Evolutionary conservation across 169 alveolate genomes (phyloP).

Genomic region (Plasmodium malariae): DNA sequence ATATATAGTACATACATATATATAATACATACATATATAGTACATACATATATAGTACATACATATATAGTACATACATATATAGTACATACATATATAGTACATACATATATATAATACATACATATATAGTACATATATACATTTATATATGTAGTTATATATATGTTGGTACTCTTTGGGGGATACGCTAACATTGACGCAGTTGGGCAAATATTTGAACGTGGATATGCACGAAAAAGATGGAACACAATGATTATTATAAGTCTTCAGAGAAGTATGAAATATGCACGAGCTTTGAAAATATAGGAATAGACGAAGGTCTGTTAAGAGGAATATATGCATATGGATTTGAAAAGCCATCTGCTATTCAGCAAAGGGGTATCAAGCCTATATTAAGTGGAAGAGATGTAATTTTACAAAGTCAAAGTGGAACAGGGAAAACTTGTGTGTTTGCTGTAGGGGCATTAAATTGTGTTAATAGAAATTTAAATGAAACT

Average conservation of each 20-base stretch:
- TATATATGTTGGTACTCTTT: neutral
- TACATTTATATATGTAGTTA: neutral
- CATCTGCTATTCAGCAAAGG: constrained; percentile 98
- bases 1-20: no score
- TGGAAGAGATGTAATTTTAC: constrained; percentile 99
- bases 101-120: no score
- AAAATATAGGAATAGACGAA: constrained; percentile 95
- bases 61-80: no score
- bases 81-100: no score
- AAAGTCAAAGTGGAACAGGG: constrained; percentile 99
- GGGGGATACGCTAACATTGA: no score
- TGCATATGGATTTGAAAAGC: constrained; percentile 99
- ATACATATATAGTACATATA: neutral
- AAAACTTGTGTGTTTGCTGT: constrained; percentile 99
- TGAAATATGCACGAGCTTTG: constrained; percentile 88
- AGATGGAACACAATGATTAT: constrained; percentile 45
- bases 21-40: no score
- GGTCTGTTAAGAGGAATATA: constrained; percentile 97
- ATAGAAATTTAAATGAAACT: constrained; percentile 91
- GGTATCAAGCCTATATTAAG: constrained; percentile 99
- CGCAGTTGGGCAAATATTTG: neutral
- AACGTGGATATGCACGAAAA: neutral
- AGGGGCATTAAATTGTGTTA: constrained; percentile 96
- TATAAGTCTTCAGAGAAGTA: constrained; percentile 54
- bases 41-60: no score